phyloP scores from a whole-genome alignment of 352 stramenopile species.

The Globisporangium acanthophoron region DNA sequence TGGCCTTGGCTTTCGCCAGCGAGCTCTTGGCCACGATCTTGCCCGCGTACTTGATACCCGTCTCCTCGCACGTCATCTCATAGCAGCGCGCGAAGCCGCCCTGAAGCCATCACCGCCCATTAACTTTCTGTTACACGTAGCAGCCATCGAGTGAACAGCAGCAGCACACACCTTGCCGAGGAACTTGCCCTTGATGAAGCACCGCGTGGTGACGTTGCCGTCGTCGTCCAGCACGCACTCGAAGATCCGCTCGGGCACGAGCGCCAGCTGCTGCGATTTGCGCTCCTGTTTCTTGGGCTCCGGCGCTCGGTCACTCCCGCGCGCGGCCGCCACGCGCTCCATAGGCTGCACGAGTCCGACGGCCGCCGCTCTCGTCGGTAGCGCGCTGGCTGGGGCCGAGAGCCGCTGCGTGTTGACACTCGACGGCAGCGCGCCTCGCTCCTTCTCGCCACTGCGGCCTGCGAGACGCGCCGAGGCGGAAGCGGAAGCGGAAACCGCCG shows the following conservation, averaged over 20 bases:
- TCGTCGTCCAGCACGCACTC: constrained; percentile 52
- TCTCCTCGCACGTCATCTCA: constrained; percentile 91
- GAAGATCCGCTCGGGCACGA: constrained; percentile 57
- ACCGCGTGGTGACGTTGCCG: constrained; percentile 51
- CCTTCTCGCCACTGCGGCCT: neutral
- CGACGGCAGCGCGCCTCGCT: constrained; percentile 1
- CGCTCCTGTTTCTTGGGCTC: constrained; percentile 2
- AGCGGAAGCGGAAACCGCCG: neutral
- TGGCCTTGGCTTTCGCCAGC: constrained; percentile 94
- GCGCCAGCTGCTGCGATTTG: constrained; percentile 5
- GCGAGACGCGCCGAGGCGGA: neutral
- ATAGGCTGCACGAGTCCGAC: constrained; percentile 9
- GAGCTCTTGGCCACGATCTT: constrained; percentile 98
- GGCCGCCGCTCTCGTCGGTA: constrained; percentile 1
- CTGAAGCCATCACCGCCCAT: constrained; percentile 4
- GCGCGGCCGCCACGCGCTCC: neutral
- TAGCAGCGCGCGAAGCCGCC: constrained; percentile 98
- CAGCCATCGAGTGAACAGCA: neutral
- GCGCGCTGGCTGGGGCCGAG: neutral
- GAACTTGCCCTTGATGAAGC: constrained; percentile 91
- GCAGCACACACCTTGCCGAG: constrained; percentile 86
- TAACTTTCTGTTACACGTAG: neutral
- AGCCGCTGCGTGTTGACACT: constrained; percentile 12
- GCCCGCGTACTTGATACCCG: constrained; percentile 91
- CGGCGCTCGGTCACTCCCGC: neutral